These are phyloP conservation scores for Aspergillus olivimuriae DNA, from an alignment of 495 filamentous ascomycete genomes.

Conservation along the genomic window DNA sequence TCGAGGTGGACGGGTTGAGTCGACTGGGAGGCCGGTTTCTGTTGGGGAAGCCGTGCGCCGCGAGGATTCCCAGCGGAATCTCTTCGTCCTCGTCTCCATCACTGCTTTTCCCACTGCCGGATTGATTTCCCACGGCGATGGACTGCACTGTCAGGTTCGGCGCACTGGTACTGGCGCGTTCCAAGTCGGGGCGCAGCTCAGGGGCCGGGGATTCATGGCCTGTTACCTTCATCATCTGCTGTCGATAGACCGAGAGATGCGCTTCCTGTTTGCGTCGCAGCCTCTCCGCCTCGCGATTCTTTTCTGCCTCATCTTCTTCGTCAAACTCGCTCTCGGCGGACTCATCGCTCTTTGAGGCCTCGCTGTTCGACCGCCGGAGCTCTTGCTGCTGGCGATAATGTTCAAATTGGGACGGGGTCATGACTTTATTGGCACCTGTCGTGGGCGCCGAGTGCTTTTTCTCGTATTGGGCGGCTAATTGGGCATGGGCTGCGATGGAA, in stretches of 20 bases:
- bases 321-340: constrained; percentile 56
- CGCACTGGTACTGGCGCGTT: constrained; percentile 37
- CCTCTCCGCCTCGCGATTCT: constrained; percentile 61
- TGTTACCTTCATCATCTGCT: constrained; percentile 96
- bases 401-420: constrained; percentile 87
- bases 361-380: constrained; percentile 46
- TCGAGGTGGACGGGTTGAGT: constrained; percentile 57
- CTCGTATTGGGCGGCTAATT: constrained; percentile 45
- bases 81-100: constrained; percentile 79
- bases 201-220: constrained; percentile 56
- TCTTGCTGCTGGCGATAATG: constrained; percentile 76
- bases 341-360: constrained; percentile 42
- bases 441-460: constrained; percentile 32
- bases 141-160: constrained; percentile 34
- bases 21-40: constrained; percentile 73
- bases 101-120: constrained; percentile 40
- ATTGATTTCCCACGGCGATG: constrained; percentile 30
- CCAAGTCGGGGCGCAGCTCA: constrained; percentile 33
- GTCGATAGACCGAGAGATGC: constrained; percentile 82
- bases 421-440: constrained; percentile 60
- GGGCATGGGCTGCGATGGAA: constrained; percentile 49
- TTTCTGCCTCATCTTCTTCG: constrained; percentile 80
- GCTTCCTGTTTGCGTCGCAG: constrained; percentile 87
- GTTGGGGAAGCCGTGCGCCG: constrained; percentile 87
- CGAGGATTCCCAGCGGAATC: constrained; percentile 79